Conservation (phyloP, 192 early-diverging fungal genomes). For the Tieghemiomyces parasiticus region DNA sequence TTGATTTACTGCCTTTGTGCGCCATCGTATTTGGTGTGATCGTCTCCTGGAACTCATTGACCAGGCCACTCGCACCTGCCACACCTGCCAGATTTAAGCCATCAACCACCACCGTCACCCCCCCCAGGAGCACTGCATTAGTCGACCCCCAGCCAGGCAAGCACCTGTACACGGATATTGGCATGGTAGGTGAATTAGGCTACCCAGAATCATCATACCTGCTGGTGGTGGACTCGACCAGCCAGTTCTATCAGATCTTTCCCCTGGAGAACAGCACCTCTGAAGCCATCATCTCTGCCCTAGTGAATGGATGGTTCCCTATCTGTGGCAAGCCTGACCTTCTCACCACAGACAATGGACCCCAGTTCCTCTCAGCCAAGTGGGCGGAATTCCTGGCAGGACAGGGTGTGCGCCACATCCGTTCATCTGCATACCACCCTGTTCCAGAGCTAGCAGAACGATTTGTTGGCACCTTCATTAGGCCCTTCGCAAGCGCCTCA, state of each 20-base stretch:
- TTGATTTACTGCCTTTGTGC: neutral
- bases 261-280: constrained; percentile 9
- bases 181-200: constrained; percentile 8
- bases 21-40: constrained; percentile 3
- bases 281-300: neutral
- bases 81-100: constrained; percentile 12
- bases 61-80: neutral
- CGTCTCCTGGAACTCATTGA: neutral
- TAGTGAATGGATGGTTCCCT: constrained; percentile 9
- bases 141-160: constrained; percentile 6
- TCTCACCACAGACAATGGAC: too few relatives aligned
- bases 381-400: too few relatives aligned
- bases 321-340: too few relatives aligned
- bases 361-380: too few relatives aligned
- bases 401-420: too few relatives aligned
- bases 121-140: constrained; percentile 7
- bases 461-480: too few relatives aligned
- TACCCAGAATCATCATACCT: constrained; percentile 9
- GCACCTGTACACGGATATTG: constrained; percentile 17
- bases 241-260: constrained; percentile 11
- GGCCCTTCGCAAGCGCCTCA: too few relatives aligned
- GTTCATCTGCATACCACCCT: too few relatives aligned
- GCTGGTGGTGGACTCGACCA: constrained; percentile 11
- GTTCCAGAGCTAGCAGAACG: too few relatives aligned
- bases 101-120: neutral